Percentiles rank a stretch among this genome's conserved stretches.
Conservation (phyloP, 331 rosid genomes). For the Telfairia occidentalis region DNA sequence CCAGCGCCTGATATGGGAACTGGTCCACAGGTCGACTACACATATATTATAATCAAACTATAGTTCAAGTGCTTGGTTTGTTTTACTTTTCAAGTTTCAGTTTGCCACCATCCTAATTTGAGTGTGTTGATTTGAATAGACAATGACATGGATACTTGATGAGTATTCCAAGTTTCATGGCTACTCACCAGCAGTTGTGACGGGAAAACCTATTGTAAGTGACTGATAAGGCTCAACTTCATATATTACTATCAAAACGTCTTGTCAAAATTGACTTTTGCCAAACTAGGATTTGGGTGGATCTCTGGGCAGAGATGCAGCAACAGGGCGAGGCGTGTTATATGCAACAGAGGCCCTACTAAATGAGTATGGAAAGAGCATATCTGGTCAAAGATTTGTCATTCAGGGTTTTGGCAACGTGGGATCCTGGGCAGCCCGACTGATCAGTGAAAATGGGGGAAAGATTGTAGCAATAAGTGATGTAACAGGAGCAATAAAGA, state of each 20-base stretch:
- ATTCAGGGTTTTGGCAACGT: slow-evolving; percentile 98
- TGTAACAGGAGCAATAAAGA: slow-evolving; percentile 72
- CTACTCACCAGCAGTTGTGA: slow-evolving; percentile 83
- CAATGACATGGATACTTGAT: slow-evolving; percentile 95
- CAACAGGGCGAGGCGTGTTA: slow-evolving; percentile 83
- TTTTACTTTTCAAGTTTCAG: not conserved
- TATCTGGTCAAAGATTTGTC: slow-evolving; percentile 61
- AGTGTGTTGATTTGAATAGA: slow-evolving; percentile 27
- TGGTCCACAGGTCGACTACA: slow-evolving; percentile 67
- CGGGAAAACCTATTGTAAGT: slow-evolving; percentile 86
- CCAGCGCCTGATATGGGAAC: slow-evolving; percentile 99
- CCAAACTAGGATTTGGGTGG: slow-evolving; percentile 72
- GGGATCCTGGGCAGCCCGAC: slow-evolving; percentile 92
- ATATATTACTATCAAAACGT: not conserved
- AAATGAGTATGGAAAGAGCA: slow-evolving; percentile 56
- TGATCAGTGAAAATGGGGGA: slow-evolving; percentile 67
- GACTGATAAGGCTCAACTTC: not conserved
- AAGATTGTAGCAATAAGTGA: slow-evolving; percentile 89
- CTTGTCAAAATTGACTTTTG: not conserved
- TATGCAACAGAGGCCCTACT: slow-evolving; percentile 85
- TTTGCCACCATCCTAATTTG: not conserved
- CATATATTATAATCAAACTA: not conserved
- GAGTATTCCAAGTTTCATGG: slow-evolving; percentile 97
- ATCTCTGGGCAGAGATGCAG: slow-evolving; percentile 95
- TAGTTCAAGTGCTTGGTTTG: not conserved